Evolutionary conservation across 164 flowering plant species (phyloP), one percentile per base, ranked within the genome.

Genomic region (Nelumbo lutea): DNA sequence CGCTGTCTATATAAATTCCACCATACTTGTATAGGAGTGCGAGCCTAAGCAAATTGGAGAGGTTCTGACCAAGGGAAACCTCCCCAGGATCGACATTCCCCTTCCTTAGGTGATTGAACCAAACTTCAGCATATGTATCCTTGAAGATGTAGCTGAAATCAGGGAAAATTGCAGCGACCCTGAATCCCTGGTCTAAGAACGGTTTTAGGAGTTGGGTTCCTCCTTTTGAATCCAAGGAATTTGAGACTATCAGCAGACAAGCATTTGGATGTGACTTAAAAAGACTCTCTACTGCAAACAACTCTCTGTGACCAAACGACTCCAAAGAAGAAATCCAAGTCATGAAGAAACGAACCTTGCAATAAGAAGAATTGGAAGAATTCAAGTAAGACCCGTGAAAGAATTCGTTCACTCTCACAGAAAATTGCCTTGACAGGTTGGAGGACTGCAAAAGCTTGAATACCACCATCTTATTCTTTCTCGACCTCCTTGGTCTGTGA

Each of bases 11-110:
- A 61, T 92, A 94, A 7, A 86, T 70, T 3, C 98, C 98, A 15
- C 98, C 98, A 74, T 75, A 91, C 55, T 84, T 89, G 66, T 91
- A 89, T 61, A 94, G 57, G 50, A 91, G 48, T 9, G 83, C 83
- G 43, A 91, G 84, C 56, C 97, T 83, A n/a, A 94, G 86, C 73
- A 94, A 70, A 71, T 94, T 94, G 2, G 98, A 94, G 70, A 94
- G 83, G 73, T 94, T 94, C 65, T 91, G 98, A 53, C 93, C 96
- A 6, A 94, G 65, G 14, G 97, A 71, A 72, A 91, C 79, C 45
- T 79, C 88, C 3, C 98, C 97, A 4, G 93, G 88, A 67, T 87
- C 64, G 39, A 94, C 74, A 6, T 76, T 64, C 40, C 97, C 96
- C 15, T 73, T 77, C 75, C 60, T 79, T 46, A 91, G 58, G 66